A percentile compares a stretch with the other conserved stretches of the same genome.
These are phyloP conservation scores for Akanthomyces lecanii DNA, from an alignment of 2,329 filamentous ascomycete species.

Conservation along the genomic window DNA sequence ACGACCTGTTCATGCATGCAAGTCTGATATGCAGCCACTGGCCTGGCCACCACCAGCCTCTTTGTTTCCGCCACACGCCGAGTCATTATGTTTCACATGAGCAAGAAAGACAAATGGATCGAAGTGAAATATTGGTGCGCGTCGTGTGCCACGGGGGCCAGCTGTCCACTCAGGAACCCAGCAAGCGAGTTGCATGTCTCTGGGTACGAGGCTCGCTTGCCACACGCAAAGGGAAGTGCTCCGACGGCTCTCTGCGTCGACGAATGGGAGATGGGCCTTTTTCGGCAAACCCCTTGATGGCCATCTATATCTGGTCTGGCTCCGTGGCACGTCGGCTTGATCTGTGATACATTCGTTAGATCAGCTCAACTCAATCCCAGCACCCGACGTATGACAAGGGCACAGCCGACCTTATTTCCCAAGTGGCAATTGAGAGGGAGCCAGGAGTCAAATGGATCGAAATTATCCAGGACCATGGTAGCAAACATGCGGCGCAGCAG, in stretches of 20 bases:
- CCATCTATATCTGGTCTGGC: not conserved
- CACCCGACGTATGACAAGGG: slow-evolving; percentile 4
- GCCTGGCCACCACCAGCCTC: not conserved
- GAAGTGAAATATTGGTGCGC: not conserved
- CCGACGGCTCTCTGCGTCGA: slow-evolving; percentile 4
- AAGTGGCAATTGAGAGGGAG: not conserved
- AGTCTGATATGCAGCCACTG: not conserved
- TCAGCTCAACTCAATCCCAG: not conserved
- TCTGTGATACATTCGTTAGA: not conserved
- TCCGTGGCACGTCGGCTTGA: not conserved
- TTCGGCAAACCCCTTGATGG: not conserved
- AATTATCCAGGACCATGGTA: not conserved
- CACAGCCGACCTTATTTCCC: not conserved
- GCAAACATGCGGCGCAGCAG: slow-evolving; percentile 5
- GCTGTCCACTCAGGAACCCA: not conserved
- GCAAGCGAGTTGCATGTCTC: slow-evolving; percentile 6
- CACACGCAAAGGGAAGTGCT: not conserved
- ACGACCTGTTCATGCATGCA: slow-evolving; percentile 2
- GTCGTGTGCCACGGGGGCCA: not conserved
- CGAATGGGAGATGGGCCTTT: not conserved
- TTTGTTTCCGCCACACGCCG: not conserved
- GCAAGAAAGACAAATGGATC: not conserved
- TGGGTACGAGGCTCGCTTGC: slow-evolving; percentile 16
- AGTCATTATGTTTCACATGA: not conserved
- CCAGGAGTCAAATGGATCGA: not conserved